phyloP scores from a whole-genome alignment of 192 early-diverging fungal genomes.

The Lobosporangium transversale region DNA sequence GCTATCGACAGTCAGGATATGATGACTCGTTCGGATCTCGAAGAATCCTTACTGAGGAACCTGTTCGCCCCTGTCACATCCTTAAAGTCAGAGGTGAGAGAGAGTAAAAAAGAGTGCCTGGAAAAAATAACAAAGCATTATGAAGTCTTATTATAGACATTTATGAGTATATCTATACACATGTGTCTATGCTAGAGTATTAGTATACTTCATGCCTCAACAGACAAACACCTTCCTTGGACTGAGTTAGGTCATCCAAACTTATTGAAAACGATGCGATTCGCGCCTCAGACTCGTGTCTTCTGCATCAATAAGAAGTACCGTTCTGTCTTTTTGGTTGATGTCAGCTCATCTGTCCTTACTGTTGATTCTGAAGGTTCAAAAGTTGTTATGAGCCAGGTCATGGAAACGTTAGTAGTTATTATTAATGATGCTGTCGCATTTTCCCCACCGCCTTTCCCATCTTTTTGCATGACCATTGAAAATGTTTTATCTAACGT shows the following conservation, averaged over 20 bases:
- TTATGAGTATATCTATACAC: too few relatives aligned
- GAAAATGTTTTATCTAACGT: not conserved
- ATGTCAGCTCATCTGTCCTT: constrained; percentile 74
- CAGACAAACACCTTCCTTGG: constrained; percentile 51
- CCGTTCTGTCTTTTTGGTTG: constrained; percentile 74
- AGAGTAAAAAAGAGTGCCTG: too few relatives aligned
- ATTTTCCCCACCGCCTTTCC: not conserved
- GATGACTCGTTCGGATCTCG: constrained; percentile 41
- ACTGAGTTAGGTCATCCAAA: constrained; percentile 16
- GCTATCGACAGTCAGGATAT: constrained; percentile 27
- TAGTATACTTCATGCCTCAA: constrained; percentile 31
- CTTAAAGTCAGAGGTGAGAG: constrained; percentile 30
- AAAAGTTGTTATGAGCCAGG: constrained; percentile 60
- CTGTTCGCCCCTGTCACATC: constrained; percentile 22
- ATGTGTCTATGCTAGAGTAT: constrained; percentile 13
- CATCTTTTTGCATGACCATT: not conserved
- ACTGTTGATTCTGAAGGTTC: constrained; percentile 58
- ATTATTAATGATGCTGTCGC: not conserved
- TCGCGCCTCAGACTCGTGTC: constrained; percentile 77
- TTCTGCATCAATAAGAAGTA: constrained; percentile 66
- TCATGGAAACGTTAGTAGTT: constrained; percentile 58
- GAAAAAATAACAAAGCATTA: too few relatives aligned
- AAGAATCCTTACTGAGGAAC: constrained; percentile 32
- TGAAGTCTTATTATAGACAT: too few relatives aligned
- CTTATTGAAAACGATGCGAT: constrained; percentile 28